Base-by-base conservation (phyloP, 208 protist species). In the Leishmania major region DNA sequence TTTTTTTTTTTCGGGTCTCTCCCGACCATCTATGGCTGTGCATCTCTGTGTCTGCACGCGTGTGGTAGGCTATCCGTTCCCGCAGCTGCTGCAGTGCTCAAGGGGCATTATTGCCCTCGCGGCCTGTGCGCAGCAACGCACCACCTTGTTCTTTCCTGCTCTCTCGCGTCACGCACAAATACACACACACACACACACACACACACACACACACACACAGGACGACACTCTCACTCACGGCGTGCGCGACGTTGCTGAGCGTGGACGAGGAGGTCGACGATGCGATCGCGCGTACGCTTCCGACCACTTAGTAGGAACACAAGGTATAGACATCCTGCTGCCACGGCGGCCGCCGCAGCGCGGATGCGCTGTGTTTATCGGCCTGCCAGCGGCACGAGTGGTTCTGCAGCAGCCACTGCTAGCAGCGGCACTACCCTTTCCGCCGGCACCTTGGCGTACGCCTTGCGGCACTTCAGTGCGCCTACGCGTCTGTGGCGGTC, bases 321-420 rank as follows among this genome's bases (percentile, higher is more conserved):
- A 8, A 84, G 72, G 75, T 60, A 60, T 45, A 53, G 80, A 25
- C 55, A 78, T 55, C 59, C 75, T 51, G 43, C 67, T 57, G 37
- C n/a, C 7, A 45, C 53, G 2, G 0, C n/a, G 13, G 55, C 43
- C n/a, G 69, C 13, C 31, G 64, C 19, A 31, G 35, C 53, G 51
- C 2, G 6, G 28, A 49, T 47, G 31, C 3, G 74, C 40, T 31
- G 69, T n/a, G 7, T 3, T 37, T 74, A 37, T 74, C 43, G 40
- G 70, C 22, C 45, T 74, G n/a, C 28, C n/a, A 13, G 70, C 43
- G 70, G 70, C 13, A 10, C 70, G 28, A 4, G 8, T 35, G 70
- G 22, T 37, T 22, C 53, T 19, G 51, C 25, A 1, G 62, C 80
- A 35, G 57, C 47, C 40, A 17, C 59, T 45, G 13, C 71, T 19